A percentile compares a stretch with the other conserved stretches of the same genome.
phyloP scores from a whole-genome alignment of 257 asterid genomes.

The Handroanthus guayacan region DNA sequence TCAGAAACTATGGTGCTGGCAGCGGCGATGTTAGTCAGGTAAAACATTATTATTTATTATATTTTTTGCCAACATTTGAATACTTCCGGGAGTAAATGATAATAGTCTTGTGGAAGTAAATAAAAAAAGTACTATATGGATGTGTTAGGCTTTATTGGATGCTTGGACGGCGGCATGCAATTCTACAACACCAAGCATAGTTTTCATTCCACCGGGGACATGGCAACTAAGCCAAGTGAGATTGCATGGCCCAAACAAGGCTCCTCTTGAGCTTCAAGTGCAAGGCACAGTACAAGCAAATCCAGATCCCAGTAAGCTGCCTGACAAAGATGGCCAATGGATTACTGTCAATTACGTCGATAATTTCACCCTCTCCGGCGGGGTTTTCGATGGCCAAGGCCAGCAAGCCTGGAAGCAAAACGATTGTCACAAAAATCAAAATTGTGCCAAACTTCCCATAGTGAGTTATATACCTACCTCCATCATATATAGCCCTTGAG shows the following conservation, averaged over 20 bases:
- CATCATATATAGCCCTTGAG: too few relatives aligned
- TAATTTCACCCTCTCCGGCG: constrained; percentile 51
- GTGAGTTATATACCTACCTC: constrained; percentile 5
- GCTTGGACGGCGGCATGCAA: constrained; percentile 53
- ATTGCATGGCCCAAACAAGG: constrained; percentile 26
- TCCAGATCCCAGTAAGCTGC: constrained; percentile 26
- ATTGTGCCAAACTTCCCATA: constrained; percentile 48
- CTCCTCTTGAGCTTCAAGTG: constrained; percentile 41
- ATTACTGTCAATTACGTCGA: constrained; percentile 48
- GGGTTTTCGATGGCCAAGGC: constrained; percentile 59
- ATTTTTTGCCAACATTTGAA: not conserved
- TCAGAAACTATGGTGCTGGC: constrained; percentile 34
- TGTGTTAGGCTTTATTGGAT: constrained; percentile 44
- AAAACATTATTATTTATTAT: not conserved
- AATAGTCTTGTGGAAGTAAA: not conserved
- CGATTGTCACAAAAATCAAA: constrained; percentile 42
- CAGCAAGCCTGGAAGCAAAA: constrained; percentile 48
- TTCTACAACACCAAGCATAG: constrained; percentile 22
- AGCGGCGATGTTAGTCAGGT: constrained; percentile 19
- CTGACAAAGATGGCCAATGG: constrained; percentile 46
- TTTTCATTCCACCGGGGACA: constrained; percentile 49
- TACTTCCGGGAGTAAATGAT: not conserved
- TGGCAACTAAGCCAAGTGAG: constrained; percentile 34
- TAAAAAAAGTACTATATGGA: not conserved
- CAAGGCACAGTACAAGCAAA: too few relatives aligned